phyloP scores from a whole-genome alignment of 352 stramenopile species.

The Phytophthora syringae region DNA sequence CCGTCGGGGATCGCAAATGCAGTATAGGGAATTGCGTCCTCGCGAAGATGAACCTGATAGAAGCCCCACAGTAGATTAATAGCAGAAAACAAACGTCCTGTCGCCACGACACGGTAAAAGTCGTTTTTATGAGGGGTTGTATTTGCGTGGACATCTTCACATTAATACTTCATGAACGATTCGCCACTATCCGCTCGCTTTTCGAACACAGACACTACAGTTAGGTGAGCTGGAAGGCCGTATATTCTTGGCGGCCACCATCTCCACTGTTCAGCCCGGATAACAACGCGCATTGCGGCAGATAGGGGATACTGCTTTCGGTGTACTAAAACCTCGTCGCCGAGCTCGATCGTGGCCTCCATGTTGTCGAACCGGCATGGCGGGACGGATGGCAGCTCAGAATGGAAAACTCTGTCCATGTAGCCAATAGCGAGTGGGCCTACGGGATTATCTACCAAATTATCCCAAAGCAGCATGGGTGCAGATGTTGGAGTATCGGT shows the following conservation, averaged over 20 bases:
- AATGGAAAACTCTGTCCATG: not conserved
- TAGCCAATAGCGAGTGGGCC: not conserved
- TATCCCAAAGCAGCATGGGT: not conserved
- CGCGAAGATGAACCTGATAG: not conserved
- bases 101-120: not conserved
- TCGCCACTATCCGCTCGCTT: not conserved
- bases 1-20: constrained; percentile 2
- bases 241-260: not conserved
- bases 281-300: not conserved
- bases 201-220: not conserved
- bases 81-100: not conserved
- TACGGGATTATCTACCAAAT: not conserved
- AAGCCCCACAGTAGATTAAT: constrained; percentile 3
- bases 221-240: not conserved
- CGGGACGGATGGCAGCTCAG: not conserved
- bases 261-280: not conserved
- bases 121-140: not conserved
- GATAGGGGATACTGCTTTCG: not conserved
- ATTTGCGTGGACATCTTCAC: not conserved
- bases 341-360: constrained; percentile 2
- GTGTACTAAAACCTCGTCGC: not conserved
- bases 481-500: not conserved
- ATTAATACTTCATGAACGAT: constrained; percentile 5
- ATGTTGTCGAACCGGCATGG: not conserved
- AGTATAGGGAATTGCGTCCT: not conserved